phyloP scores from a whole-genome alignment of 768 basidiomycete species.

The Russula olivacea region DNA sequence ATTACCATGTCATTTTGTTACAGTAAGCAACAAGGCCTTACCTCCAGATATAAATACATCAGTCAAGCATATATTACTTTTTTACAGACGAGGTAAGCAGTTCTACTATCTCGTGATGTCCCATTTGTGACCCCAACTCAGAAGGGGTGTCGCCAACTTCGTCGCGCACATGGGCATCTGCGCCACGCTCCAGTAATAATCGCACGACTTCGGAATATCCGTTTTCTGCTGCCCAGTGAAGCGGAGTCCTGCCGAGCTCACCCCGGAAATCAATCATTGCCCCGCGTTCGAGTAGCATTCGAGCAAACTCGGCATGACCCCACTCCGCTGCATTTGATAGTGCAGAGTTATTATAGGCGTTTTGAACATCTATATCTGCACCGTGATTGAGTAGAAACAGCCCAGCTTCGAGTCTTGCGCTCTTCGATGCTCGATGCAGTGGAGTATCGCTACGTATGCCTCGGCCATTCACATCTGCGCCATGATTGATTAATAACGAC shows the following conservation, averaged over 20 bases:
- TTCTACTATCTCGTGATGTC: too few species aligned
- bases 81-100: too few species aligned
- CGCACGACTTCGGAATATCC: too few species aligned
- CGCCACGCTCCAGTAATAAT: too few species aligned
- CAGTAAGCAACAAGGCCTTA: too few species aligned
- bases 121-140: too few species aligned
- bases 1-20: too few species aligned
- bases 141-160: neutral
- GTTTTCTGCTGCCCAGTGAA: too few species aligned
- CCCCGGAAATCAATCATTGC: neutral
- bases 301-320: neutral
- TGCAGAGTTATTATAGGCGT: too few species aligned
- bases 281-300: neutral
- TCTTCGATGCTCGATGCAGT: accelerated
- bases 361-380: neutral
- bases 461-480: neutral
- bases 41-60: too few species aligned
- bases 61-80: too few species aligned
- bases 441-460: neutral
- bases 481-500: neutral
- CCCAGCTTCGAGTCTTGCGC: neutral
- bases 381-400: neutral
- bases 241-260: accelerated
- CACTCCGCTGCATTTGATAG: neutral
- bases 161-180: neutral